Evolutionary conservation across 2,329 filamentous ascomycete species (phyloP).

Genomic region (Metarhizium sp.): DNA sequence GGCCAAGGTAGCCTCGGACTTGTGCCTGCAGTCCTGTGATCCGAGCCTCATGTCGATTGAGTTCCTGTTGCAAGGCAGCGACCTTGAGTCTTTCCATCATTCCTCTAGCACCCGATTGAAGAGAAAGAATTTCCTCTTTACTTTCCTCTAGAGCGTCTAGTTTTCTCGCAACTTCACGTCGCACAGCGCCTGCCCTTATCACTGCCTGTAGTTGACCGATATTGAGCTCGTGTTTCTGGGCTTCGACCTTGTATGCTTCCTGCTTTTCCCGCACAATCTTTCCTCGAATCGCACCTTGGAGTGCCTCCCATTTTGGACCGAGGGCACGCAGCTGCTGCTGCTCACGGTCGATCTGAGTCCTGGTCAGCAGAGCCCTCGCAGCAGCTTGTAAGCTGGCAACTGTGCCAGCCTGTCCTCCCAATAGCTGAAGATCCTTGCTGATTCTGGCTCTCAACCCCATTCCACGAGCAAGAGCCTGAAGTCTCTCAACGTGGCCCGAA

Average conservation of each 20-base stretch:
- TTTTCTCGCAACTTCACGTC: constrained; percentile 38
- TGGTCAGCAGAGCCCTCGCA: constrained; percentile 51
- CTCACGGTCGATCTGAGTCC: constrained; percentile 42
- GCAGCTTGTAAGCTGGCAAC: constrained; percentile 55
- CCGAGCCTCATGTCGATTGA: constrained; percentile 47
- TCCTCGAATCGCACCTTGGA: constrained; percentile 35
- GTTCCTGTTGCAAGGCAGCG: constrained; percentile 37
- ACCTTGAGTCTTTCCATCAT: constrained; percentile 47
- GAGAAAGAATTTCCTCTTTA: constrained; percentile 34
- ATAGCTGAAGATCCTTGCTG: constrained; percentile 39
- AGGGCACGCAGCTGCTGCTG: constrained; percentile 41
- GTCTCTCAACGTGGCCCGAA: constrained; percentile 41
- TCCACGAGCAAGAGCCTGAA: constrained; percentile 62
- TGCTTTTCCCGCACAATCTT: constrained; percentile 36
- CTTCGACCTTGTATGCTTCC: constrained; percentile 35
- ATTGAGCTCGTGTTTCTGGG: constrained; percentile 32
- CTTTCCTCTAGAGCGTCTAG: constrained; percentile 37
- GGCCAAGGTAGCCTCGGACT: constrained; percentile 54
- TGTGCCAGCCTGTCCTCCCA: constrained; percentile 40
- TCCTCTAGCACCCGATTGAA: constrained; percentile 53
- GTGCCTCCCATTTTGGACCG: constrained; percentile 37
- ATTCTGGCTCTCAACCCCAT: constrained; percentile 51
- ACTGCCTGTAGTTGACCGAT: constrained; percentile 41
- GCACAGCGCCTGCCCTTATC: constrained; percentile 44
- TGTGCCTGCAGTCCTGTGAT: constrained; percentile 58